These are phyloP conservation scores for Ceratopteris richardii DNA, from an alignment of 75 land plant genomes.

Conservation along the genomic window DNA sequence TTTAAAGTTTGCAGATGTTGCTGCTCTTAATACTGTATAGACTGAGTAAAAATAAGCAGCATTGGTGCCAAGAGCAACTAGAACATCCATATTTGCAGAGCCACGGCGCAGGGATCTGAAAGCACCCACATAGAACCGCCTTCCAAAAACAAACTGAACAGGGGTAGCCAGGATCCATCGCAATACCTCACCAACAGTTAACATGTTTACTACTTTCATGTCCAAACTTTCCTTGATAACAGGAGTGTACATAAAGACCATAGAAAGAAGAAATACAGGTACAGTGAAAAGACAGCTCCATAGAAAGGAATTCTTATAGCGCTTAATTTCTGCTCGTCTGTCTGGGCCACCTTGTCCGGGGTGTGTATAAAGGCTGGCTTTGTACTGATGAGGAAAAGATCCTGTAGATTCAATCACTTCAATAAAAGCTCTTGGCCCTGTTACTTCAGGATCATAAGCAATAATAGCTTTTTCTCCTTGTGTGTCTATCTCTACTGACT, in stretches of 20 bases:
- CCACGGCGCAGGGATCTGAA: slow-evolving; percentile 41
- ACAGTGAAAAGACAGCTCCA: slow-evolving; percentile 80
- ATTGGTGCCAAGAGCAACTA: slow-evolving; percentile 58
- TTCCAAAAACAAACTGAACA: slow-evolving; percentile 77
- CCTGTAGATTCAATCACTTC: slow-evolving; percentile 35
- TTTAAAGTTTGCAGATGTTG: slow-evolving; percentile 30
- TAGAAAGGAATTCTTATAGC: slow-evolving; percentile 51
- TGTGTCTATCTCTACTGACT: slow-evolving; percentile 51
- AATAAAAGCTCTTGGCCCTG: slow-evolving; percentile 79
- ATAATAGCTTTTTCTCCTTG: slow-evolving; percentile 29
- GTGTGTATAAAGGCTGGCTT: slow-evolving; percentile 42
- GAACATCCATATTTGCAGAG: slow-evolving; percentile 62
- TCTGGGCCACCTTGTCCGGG: slow-evolving; percentile 49
- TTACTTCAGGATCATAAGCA: slow-evolving; percentile 70
- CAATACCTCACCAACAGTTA: slow-evolving; percentile 58
- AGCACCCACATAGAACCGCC: slow-evolving; percentile 55
- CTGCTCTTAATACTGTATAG: slow-evolving; percentile 30
- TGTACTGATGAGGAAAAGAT: slow-evolving; percentile 27
- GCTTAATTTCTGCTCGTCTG: slow-evolving; percentile 33
- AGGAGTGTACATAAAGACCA: slow-evolving; percentile 81
- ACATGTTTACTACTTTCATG: slow-evolving; percentile 41
- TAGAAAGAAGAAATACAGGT: slow-evolving; percentile 73
- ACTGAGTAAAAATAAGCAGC: slow-evolving; percentile 68
- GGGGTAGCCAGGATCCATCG: slow-evolving; percentile 86
- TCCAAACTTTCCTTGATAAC: slow-evolving; percentile 51